phyloP scores from a whole-genome alignment of 2,329 filamentous ascomycete species.

The Paecilomyces variotii region DNA sequence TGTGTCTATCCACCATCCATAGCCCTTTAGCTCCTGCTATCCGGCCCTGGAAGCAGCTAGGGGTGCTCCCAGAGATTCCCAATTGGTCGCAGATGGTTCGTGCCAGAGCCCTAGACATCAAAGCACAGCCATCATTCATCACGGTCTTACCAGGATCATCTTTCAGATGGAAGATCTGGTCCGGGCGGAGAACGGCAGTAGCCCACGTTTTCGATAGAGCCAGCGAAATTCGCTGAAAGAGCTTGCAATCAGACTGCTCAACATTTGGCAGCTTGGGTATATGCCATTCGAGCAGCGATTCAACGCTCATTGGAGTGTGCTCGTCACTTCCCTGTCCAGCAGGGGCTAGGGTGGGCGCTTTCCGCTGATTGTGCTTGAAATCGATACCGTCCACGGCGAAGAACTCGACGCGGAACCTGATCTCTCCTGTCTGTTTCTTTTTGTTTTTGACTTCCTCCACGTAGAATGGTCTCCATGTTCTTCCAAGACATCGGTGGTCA shows the following conservation, averaged over 20 bases:
- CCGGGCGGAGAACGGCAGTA: slow-evolving; percentile 27
- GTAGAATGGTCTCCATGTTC: slow-evolving; percentile 39
- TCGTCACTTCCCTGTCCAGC: slow-evolving; percentile 15
- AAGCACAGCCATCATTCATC: slow-evolving; percentile 47
- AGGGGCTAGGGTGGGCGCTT: slow-evolving; percentile 12
- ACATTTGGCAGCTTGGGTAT: slow-evolving; percentile 29
- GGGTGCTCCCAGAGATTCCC: slow-evolving; percentile 34
- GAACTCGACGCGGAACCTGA: slow-evolving; percentile 28
- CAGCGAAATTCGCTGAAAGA: slow-evolving; percentile 37
- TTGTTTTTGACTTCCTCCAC: slow-evolving; percentile 32
- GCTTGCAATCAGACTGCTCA: slow-evolving; percentile 33
- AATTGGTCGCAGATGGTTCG: slow-evolving; percentile 37
- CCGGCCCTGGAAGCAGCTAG: slow-evolving; percentile 49
- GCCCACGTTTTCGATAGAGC: slow-evolving; percentile 38
- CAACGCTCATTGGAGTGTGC: slow-evolving; percentile 30
- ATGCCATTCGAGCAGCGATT: slow-evolving; percentile 39
- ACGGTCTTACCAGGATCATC: slow-evolving; percentile 22
- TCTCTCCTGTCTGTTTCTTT: slow-evolving; percentile 18
- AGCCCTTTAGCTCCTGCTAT: slow-evolving; percentile 55
- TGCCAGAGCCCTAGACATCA: slow-evolving; percentile 47
- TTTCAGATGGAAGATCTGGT: slow-evolving; percentile 27
- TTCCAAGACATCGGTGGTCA: slow-evolving; percentile 32
- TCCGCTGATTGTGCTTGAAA: slow-evolving; percentile 16
- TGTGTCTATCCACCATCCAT: slow-evolving; percentile 47
- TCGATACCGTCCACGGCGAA: slow-evolving; percentile 39